A percentile compares a stretch with the other conserved stretches of the same genome.
Conservation (phyloP, 805 yeast species). For the Ogataea saltuana region DNA sequence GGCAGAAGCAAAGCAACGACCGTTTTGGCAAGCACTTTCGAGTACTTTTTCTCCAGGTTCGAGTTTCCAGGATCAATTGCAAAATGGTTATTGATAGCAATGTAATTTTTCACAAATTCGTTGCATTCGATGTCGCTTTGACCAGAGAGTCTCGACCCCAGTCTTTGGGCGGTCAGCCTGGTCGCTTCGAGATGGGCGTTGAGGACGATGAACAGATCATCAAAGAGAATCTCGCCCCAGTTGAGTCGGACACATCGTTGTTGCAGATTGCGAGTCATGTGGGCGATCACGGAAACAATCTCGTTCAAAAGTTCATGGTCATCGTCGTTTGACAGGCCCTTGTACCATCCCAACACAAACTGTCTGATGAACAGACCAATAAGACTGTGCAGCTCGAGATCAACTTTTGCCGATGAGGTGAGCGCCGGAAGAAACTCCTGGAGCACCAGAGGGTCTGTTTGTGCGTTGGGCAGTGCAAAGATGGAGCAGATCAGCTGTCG, state of each 20-base stretch:
- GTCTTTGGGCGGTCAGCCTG: constrained; percentile 7
- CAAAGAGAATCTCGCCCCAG: constrained; percentile 40
- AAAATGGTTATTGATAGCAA: constrained; percentile 25
- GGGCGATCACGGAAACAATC: constrained; percentile 40
- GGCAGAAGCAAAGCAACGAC: constrained; percentile 42
- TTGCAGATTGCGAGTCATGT: constrained; percentile 41
- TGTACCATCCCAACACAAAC: constrained; percentile 51
- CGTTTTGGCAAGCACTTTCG: constrained; percentile 37
- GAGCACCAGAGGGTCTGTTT: constrained; percentile 3
- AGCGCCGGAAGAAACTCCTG: constrained; percentile 39
- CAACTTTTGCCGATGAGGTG: constrained; percentile 42
- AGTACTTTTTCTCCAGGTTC: constrained; percentile 35
- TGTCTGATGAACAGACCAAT: constrained; percentile 47
- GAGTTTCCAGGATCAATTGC: constrained; percentile 20
- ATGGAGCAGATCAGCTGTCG: constrained; percentile 20
- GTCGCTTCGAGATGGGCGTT: constrained; percentile 29
- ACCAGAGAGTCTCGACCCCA: constrained; percentile 21
- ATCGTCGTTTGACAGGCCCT: constrained; percentile 36
- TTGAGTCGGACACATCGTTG: constrained; percentile 36
- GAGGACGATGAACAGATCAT: constrained; percentile 45
- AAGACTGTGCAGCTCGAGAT: constrained; percentile 46
- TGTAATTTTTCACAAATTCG: constrained; percentile 19
- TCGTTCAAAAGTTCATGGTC: constrained; percentile 45
- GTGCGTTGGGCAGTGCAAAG: constrained; percentile 11
- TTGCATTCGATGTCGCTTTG: constrained; percentile 5